phyloP scores from a whole-genome alignment of 2,329 filamentous ascomycete species.

The Neurospora sp. region DNA sequence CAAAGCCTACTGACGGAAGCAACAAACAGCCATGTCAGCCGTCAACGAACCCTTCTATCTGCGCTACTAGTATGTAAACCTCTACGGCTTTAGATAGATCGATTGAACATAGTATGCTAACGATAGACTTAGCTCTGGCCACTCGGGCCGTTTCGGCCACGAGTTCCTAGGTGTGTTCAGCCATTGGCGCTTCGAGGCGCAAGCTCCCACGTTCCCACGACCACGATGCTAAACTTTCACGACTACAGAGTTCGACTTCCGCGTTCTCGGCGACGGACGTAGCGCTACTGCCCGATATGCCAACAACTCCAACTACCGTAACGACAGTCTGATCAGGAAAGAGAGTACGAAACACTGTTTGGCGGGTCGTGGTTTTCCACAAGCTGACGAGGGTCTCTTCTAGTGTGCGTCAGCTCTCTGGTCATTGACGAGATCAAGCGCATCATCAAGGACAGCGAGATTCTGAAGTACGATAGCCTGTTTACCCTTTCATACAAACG shows the following conservation, averaged over 20 bases:
- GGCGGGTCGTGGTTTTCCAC: neutral
- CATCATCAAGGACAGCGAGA: constrained; percentile 94
- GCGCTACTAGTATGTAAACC: constrained; percentile 76
- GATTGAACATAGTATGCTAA: constrained; percentile 11
- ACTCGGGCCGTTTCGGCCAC: constrained; percentile 94
- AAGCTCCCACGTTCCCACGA: neutral
- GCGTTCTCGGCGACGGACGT: constrained; percentile 81
- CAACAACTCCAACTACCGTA: constrained; percentile 99
- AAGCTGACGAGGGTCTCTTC: neutral
- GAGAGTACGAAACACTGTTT: constrained; percentile 62
- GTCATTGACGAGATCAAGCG: constrained; percentile 92
- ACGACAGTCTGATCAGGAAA: constrained; percentile 97
- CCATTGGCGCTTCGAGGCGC: neutral
- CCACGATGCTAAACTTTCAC: constrained; percentile 2
- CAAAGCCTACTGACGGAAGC: constrained; percentile 39
- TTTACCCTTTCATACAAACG: neutral
- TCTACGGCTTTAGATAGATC: neutral
- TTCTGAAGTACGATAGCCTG: constrained; percentile 67
- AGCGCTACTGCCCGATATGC: constrained; percentile 94
- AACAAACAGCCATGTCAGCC: constrained; percentile 48
- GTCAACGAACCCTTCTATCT: constrained; percentile 83
- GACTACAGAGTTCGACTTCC: constrained; percentile 81
- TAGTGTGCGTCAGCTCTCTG: constrained; percentile 94
- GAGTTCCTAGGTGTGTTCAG: constrained; percentile 75
- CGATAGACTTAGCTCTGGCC: constrained; percentile 63